Evolutionary conservation across 1,284 basidiomycete genomes (phyloP), one percentile per base, ranked within the genome.

Genomic region (Papiliotrema laurentii): DNA sequence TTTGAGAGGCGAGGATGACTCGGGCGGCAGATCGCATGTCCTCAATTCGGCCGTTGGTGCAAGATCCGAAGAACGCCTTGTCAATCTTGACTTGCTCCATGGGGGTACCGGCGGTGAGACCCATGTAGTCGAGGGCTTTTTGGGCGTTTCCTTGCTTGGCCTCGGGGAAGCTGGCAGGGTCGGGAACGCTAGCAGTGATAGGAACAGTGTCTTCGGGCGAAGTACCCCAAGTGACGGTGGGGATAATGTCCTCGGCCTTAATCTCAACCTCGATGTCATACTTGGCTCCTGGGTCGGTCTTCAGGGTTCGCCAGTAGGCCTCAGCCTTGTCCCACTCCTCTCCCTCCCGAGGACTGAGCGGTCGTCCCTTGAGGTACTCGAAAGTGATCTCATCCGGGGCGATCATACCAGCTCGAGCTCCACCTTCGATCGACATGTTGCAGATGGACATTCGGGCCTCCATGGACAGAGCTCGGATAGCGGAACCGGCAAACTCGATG

Each of bases 381-480:
- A 96, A 93, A 7, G 93, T 97, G 56, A 86, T 77, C 31, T 94
- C 87, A 71, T 97, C 92, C 1, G 92, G 91, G 11, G 91, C 92
- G 56, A 97, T 83, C 89, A 97, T 92, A 50, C 92, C 92, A 5
- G 90, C 90, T 63, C 92, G 83, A 56, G 92, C 93, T 67, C 92
- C 92, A 52, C 84, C 93, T 75, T 97, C 92, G 70, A 97, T 96
- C 56, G 89, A 91, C 92, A 97, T 97, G 77, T 97, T 97, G 76
- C 91, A 96, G 60, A 91, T 89, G 61, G 89, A 92, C 91, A 96
- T 96, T 44, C 91, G 83, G 34, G 87, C 89, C 72, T 97, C 92
- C 89, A 96, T 93, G 65, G 86, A 89, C 68, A 96, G 86, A 14
- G 80, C 81, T 51, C 90, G 87, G 75, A 97, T 89, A 47, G 92